These are phyloP conservation scores for Suillus subalutaceus DNA, from an alignment of 768 basidiomycete genomes.

Conservation along the genomic window DNA sequence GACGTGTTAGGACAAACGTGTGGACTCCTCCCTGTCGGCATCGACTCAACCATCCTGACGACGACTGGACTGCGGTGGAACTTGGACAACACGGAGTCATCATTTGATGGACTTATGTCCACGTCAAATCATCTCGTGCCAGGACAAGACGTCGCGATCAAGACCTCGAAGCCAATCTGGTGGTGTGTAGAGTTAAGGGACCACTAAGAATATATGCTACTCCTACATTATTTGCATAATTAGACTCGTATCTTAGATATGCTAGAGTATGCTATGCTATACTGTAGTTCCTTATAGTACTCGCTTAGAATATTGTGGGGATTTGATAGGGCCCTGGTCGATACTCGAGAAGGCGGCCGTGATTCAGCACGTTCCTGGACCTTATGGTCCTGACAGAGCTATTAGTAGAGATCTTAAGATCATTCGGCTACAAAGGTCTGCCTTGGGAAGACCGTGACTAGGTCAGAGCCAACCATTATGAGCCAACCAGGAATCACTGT, in stretches of 20 bases:
- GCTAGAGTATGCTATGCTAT: not conserved
- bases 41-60: constrained; percentile 74
- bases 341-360: not conserved
- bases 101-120: constrained; percentile 84
- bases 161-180: constrained; percentile 83
- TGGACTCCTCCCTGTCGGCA: constrained; percentile 91
- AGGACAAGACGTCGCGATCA: constrained; percentile 66
- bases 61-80: constrained; percentile 92
- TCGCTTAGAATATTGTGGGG: not conserved
- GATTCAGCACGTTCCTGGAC: not conserved
- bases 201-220: not conserved
- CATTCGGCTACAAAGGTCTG: not conserved
- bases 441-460: not conserved
- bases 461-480: constrained; percentile 6
- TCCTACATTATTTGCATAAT: not conserved
- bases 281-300: not conserved
- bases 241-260: not conserved
- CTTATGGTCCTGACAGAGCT: not conserved
- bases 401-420: not conserved
- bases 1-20: constrained; percentile 81
- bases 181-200: constrained; percentile 80
- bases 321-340: not conserved
- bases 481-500: constrained; percentile 43
- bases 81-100: constrained; percentile 66
- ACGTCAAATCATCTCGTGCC: constrained; percentile 92